Percentiles rank a stretch among this genome's conserved stretches.
phyloP scores from a whole-genome alignment of 441 rosid species.

The Populus hybrid region DNA sequence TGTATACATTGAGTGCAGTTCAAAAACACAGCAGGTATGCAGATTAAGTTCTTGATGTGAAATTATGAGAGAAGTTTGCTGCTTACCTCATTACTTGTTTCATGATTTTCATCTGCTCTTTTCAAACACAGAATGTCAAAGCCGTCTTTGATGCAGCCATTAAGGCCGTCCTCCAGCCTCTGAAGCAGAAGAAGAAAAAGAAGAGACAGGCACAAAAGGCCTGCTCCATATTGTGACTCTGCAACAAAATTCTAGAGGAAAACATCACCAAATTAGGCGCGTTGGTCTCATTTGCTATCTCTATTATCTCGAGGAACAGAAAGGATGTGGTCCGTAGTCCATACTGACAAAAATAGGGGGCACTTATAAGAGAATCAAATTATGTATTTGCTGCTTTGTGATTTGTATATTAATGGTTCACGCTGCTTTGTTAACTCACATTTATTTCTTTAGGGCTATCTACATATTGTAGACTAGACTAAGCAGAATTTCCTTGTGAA shows the following conservation, averaged over 20 bases:
- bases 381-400: conserved; percentile 10
- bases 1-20: conserved; percentile 84
- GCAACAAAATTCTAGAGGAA: conserved; percentile 5
- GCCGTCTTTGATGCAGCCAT: conserved; percentile 96
- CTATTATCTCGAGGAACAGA: conserved; percentile 19
- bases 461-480: conserved; percentile 17
- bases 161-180: conserved; percentile 92
- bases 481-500: conserved; percentile 4
- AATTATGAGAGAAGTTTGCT: background rate
- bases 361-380: conserved; percentile 23
- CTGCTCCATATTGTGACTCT: conserved; percentile 71
- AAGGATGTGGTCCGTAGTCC: conserved; percentile 31
- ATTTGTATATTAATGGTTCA: conserved; percentile 29
- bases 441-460: conserved; percentile 19
- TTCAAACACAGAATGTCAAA: conserved; percentile 70
- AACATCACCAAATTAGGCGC: conserved; percentile 23
- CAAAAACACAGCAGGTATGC: conserved; percentile 87
- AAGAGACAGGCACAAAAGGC: conserved; percentile 68
- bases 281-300: conserved; percentile 16
- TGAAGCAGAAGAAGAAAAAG: conserved; percentile 84
- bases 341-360: conserved; percentile 40
- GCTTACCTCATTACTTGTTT: background rate
- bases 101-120: background rate
- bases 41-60: conserved; percentile 2
- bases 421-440: conserved; percentile 13